Evolutionary conservation across 169 alveolate genomes (phyloP), one percentile per base, ranked within the genome.

Genomic region (Perkinsus chesapeaki): DNA sequence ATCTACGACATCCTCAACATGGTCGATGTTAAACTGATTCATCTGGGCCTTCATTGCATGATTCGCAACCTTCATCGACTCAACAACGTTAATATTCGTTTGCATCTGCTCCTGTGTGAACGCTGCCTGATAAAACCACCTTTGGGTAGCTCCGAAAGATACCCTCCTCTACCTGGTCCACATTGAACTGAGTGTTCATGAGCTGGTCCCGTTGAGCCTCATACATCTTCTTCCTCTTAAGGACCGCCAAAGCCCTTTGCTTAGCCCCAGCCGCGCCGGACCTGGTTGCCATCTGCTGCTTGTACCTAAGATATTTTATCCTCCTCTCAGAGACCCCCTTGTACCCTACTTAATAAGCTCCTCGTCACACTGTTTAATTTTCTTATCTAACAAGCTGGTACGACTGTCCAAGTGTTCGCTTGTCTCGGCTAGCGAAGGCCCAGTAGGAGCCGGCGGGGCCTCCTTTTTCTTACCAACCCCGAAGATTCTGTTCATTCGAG

Each of bases 141-240:
- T 9, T 47, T 47, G 72, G 72, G 9, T 9, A 47, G 72, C 72
- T 19, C 72, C 9, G 72, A 19, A 47, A 10, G 27, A 9, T 10
- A 47, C 72, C 72, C 19, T 47, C 82, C 23, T 16, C 23, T 16
- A 60, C 82, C 82, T 91, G 92, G 48, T 91, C 92, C 72, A 91
- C 60, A 36, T 91, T 91, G 72, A 91, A 23, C 72, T 91, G 92
- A 7, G 92, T 91, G 60, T 39, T 39, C 92, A 37, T 39, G 38
- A 91, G n/a, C n/a, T 37, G 60, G 27, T 91, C 92, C 31, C 92
- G 37, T 34, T 91, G 92, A 23, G 39, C 72, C 60, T 91, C 92
- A 39, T 91, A 91, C 92, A 91, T 91, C 60, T 91, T 91, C 92
- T 91, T 91, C 60, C 92, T 31, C 92, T 91, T 91, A 0, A 91